Evolutionary conservation across 2,329 filamentous ascomycete genomes (phyloP).

Genomic region (Scedosporium aurantiacum): DNA sequence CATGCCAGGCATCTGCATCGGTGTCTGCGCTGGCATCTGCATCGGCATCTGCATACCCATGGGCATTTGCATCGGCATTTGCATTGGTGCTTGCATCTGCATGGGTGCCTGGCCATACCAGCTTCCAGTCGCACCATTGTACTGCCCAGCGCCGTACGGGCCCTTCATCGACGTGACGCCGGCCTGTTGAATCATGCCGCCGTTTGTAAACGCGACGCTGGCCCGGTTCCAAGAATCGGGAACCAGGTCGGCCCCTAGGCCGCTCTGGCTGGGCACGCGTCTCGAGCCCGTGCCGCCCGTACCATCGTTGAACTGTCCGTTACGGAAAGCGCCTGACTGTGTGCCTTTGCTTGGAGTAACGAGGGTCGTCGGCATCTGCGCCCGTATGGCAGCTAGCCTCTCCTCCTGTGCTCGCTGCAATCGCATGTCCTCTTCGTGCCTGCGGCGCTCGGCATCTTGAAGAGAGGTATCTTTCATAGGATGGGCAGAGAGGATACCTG

Average conservation of each 20-base stretch:
- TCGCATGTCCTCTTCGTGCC: constrained; percentile 28
- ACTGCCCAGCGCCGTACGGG: constrained; percentile 13
- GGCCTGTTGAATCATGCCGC: constrained; percentile 17
- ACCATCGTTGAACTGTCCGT: constrained; percentile 45
- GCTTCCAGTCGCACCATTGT: constrained; percentile 11
- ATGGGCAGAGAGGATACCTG: constrained; percentile 42
- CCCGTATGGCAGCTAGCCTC: constrained; percentile 36
- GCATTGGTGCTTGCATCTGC: constrained; percentile 10
- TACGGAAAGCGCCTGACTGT: constrained; percentile 23
- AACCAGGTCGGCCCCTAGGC: constrained; percentile 9
- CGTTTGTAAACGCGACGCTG: constrained; percentile 19
- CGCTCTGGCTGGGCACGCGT: constrained; percentile 13
- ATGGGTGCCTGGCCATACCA: constrained; percentile 16
- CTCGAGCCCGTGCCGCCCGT: constrained; percentile 26
- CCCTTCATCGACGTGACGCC: constrained; percentile 15
- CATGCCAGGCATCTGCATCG: constrained; percentile 10
- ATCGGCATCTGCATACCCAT: constrained; percentile 10
- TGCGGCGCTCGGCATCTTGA: constrained; percentile 27
- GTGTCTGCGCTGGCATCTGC: constrained; percentile 14
- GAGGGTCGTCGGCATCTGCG: constrained; percentile 36
- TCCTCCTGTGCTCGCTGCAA: constrained; percentile 31
- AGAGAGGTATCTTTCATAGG: constrained; percentile 28
- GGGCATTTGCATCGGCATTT: not conserved
- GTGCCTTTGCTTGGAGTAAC: constrained; percentile 16
- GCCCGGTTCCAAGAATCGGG: constrained; percentile 14